Evolutionary conservation across 805 yeast genomes (phyloP).

Genomic region (Kodamaea laetipori): DNA sequence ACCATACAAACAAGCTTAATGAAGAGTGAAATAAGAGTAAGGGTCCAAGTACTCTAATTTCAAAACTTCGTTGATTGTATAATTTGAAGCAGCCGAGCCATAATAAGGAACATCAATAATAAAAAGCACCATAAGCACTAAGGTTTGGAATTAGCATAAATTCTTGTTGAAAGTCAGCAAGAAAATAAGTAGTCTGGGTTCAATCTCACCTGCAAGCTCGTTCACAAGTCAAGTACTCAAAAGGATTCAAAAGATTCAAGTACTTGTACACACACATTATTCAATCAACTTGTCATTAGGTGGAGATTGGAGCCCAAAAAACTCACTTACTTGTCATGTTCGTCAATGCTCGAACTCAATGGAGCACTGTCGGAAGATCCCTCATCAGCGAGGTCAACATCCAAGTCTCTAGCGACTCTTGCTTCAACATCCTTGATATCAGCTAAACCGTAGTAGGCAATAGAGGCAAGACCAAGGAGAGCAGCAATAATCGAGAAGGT

Average conservation of each 20-base stretch:
- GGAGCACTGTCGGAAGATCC: slow-evolving; percentile 13
- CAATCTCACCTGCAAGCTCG: slow-evolving; percentile 2
- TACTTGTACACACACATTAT: slow-evolving; percentile 22
- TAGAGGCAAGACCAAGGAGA: slow-evolving; percentile 73
- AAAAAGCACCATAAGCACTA: not conserved
- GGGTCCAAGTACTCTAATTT: slow-evolving; percentile 12
- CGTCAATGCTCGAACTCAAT: slow-evolving; percentile 13
- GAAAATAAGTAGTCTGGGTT: too few species aligned
- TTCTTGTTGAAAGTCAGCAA: too few species aligned
- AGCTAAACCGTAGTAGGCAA: slow-evolving; percentile 81
- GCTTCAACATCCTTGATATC: slow-evolving; percentile 73
- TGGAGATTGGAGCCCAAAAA: not conserved
- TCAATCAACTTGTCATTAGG: slow-evolving; percentile 14
- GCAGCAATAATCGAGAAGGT: slow-evolving; percentile 89
- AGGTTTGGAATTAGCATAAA: too few species aligned
- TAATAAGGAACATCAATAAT: slow-evolving; percentile 11
- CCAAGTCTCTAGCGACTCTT: slow-evolving; percentile 58
- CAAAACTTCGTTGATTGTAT: not conserved
- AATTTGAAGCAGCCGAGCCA: slow-evolving; percentile 13
- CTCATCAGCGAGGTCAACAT: slow-evolving; percentile 42
- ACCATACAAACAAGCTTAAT: not conserved
- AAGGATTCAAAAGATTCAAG: slow-evolving; percentile 12
- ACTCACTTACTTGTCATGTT: slow-evolving; percentile 6
- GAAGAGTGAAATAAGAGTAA: slow-evolving; percentile 7
- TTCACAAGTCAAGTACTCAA: slow-evolving; percentile 6